These are phyloP conservation scores for Fusarium verticillioides DNA, from an alignment of 2,329 filamentous ascomycete genomes.

Conservation along the genomic window DNA sequence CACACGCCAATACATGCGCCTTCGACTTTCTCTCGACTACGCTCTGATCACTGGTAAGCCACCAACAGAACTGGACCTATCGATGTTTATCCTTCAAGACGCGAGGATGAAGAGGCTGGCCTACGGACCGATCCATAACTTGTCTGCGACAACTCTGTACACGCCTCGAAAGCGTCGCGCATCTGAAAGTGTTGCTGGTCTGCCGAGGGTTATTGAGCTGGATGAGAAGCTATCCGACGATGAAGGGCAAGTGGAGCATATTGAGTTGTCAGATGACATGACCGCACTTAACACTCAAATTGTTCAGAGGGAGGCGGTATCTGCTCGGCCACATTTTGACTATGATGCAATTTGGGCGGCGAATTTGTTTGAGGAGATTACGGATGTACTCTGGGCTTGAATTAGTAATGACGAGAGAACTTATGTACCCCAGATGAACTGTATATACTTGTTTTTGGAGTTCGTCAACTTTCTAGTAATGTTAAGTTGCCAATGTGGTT, in stretches of 20 bases:
- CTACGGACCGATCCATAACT: neutral
- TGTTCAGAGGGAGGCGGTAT: neutral
- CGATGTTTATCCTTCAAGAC: neutral
- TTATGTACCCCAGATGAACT: rapidly evolving
- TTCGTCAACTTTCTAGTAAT: neutral
- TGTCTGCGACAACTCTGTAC: neutral
- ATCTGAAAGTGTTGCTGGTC: neutral
- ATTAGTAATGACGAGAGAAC: rapidly evolving
- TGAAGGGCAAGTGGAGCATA: rapidly evolving
- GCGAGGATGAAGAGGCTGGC: neutral
- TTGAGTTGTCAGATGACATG: rapidly evolving
- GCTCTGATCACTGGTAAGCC: constrained; percentile 2
- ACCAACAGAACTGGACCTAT: neutral
- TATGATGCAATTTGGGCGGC: constrained; percentile 24
- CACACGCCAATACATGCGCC: constrained; percentile 12
- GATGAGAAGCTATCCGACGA: neutral
- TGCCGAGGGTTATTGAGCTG: neutral
- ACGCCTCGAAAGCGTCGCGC: constrained; percentile 1
- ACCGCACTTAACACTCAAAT: neutral
- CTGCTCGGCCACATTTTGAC: neutral
- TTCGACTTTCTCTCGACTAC: constrained; percentile 9
- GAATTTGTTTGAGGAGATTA: constrained; percentile 16
- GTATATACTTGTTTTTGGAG: neutral
- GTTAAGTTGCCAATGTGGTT: neutral
- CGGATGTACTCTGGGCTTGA: constrained; percentile 10